phyloP scores from a whole-genome alignment of 2,329 filamentous ascomycete genomes.

The Cylindrodendrum hubeiense region DNA sequence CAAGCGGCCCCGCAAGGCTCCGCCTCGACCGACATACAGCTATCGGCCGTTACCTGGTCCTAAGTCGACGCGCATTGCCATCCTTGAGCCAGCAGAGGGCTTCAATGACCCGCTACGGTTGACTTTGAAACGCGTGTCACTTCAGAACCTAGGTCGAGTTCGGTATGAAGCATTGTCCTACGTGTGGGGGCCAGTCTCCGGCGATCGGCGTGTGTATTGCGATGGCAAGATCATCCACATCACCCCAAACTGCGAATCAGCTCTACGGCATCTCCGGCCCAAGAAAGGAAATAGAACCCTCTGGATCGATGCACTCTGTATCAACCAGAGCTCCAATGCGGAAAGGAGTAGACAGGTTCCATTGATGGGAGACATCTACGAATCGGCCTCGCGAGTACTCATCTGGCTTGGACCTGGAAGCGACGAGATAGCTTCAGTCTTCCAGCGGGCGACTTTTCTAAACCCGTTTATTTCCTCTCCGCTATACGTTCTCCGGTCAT shows the following conservation, averaged over 20 bases:
- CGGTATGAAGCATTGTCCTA: conserved; percentile 39
- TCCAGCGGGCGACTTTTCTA: conserved; percentile 45
- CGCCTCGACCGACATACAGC: conserved; percentile 4
- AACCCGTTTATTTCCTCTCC: conserved; percentile 45
- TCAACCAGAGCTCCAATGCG: conserved; percentile 34
- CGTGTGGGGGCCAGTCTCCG: conserved; percentile 32
- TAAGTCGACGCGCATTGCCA: conserved; percentile 18
- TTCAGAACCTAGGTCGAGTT: conserved; percentile 1
- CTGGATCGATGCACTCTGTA: conserved; percentile 44
- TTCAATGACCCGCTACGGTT: conserved; percentile 22
- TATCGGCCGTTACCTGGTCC: conserved; percentile 19
- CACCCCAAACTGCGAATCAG: conserved; percentile 33
- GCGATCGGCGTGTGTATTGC: conserved; percentile 24
- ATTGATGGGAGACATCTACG: conserved; percentile 39
- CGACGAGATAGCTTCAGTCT: conserved; percentile 23
- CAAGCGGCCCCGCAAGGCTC: conserved; percentile 21
- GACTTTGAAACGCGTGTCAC: conserved; percentile 23
- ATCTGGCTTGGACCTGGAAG: conserved; percentile 40
- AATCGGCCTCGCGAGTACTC: conserved; percentile 36
- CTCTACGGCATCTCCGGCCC: conserved; percentile 28
- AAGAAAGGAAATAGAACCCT: conserved; percentile 20
- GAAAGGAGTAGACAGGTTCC: conserved; percentile 41
- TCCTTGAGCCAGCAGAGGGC: conserved; percentile 25
- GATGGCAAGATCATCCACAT: conserved; percentile 28
- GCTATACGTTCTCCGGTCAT: conserved; percentile 23